A percentile compares a stretch with the other conserved stretches of the same genome.
These are phyloP conservation scores for Aquilaria malaccensis DNA, from an alignment of 345 rosid species.

Conservation along the genomic window DNA sequence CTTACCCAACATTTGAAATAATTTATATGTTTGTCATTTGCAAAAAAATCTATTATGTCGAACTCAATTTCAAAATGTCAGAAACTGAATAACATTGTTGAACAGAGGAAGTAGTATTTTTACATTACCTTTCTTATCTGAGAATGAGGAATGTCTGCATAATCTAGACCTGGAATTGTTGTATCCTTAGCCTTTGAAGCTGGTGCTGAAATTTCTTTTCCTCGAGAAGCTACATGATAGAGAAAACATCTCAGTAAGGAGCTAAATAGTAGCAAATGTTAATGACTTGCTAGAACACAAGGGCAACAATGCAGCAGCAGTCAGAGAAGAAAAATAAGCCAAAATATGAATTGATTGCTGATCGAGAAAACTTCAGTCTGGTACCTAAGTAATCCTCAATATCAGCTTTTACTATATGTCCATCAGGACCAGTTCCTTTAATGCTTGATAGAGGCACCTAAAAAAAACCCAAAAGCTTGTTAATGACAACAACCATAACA, in stretches of 20 bases:
- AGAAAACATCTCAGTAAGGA: slow-evolving; percentile 10
- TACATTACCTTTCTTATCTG: slow-evolving; percentile 83
- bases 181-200: slow-evolving; percentile 40
- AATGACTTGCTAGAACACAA: neutral
- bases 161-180: slow-evolving; percentile 54
- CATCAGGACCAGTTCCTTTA: slow-evolving; percentile 92
- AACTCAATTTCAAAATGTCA: too few relatives aligned
- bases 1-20: too few relatives aligned
- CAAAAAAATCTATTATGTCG: too few relatives aligned
- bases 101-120: neutral
- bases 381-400: slow-evolving; percentile 89
- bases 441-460: slow-evolving; percentile 79
- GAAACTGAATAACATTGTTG: neutral
- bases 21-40: too few relatives aligned
- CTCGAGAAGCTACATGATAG: slow-evolving; percentile 53
- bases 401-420: slow-evolving; percentile 84
- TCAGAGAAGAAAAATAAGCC: slow-evolving; percentile 1
- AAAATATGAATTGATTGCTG: slow-evolving; percentile 4
- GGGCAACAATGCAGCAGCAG: slow-evolving; percentile 1
- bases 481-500: neutral
- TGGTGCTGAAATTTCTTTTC: slow-evolving; percentile 55
- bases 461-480: slow-evolving; percentile 8
- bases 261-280: slow-evolving; percentile 8
- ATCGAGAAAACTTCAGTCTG: slow-evolving; percentile 1
- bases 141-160: slow-evolving; percentile 81